These are phyloP conservation scores for Candida namnaoensis DNA, from an alignment of 805 yeast genomes.

Conservation along the genomic window DNA sequence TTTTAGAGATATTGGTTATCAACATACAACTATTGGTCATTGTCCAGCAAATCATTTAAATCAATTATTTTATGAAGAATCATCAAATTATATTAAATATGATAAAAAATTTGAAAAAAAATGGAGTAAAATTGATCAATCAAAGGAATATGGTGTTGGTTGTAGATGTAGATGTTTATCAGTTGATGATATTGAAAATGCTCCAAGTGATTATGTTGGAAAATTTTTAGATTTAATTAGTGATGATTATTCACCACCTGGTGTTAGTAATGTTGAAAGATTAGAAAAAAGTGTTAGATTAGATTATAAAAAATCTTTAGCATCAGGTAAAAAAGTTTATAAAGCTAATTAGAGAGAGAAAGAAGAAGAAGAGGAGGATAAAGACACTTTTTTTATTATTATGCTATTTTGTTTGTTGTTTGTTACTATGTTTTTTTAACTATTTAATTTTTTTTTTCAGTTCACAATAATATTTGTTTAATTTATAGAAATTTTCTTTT, in stretches of 20 bases:
- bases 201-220: slow-evolving; percentile 40
- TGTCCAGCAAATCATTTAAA: slow-evolving; percentile 64
- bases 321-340: too few species aligned
- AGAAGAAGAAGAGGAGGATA: too few species aligned
- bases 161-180: slow-evolving; percentile 81
- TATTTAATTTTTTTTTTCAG: too few species aligned
- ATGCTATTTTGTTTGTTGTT: too few species aligned
- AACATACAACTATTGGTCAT: slow-evolving; percentile 72
- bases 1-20: slow-evolving; percentile 88
- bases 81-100: slow-evolving; percentile 15
- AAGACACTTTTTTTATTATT: too few species aligned
- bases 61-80: slow-evolving; percentile 36
- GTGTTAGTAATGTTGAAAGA: slow-evolving; percentile 17
- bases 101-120: slow-evolving; percentile 13
- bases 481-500: too few species aligned
- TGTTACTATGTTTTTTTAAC: too few species aligned
- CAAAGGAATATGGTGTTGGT: slow-evolving; percentile 50
- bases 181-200: slow-evolving; percentile 49
- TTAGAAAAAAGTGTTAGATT: slow-evolving; percentile 17
- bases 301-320: slow-evolving; percentile 14
- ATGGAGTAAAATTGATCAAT: slow-evolving; percentile 23
- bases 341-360: too few species aligned
- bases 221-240: slow-evolving; percentile 37
- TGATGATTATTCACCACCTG: slow-evolving; percentile 16
- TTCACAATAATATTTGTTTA: too few species aligned